Conservation (phyloP, 176 grass and related monocot species). For the Triticum dicoccoides region DNA sequence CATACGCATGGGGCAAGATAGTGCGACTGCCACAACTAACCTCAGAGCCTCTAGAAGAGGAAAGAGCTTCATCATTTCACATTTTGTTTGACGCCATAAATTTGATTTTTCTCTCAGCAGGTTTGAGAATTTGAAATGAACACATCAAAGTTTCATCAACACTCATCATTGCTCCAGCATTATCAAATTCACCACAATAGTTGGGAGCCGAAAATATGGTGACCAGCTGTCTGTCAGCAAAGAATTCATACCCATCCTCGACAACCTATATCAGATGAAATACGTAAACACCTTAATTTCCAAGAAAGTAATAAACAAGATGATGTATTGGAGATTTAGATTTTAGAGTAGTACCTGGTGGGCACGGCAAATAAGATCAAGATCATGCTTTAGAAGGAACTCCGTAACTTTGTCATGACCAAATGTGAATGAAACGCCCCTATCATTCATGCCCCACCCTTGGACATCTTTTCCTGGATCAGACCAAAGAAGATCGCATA, state of each 20-base stretch:
- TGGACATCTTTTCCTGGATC: slow-evolving; percentile 80
- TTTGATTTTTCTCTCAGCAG: slow-evolving; percentile 81
- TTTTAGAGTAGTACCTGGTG: slow-evolving; percentile 58
- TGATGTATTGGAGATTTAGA: background rate
- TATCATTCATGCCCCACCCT: slow-evolving; percentile 94
- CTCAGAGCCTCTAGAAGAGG: slow-evolving; percentile 24
- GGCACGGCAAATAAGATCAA: slow-evolving; percentile 86
- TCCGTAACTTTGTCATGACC: slow-evolving; percentile 78
- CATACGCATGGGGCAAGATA: background rate
- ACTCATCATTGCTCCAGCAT: slow-evolving; percentile 95
- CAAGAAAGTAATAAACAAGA: slow-evolving; percentile 2
- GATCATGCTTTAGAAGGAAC: slow-evolving; percentile 69
- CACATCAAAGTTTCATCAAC: slow-evolving; percentile 96
- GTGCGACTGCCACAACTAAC: slow-evolving; percentile 35
- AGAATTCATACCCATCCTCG: slow-evolving; percentile 96
- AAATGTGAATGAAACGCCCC: slow-evolving; percentile 92
- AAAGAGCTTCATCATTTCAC: slow-evolving; percentile 41
- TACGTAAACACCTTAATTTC: slow-evolving; percentile 11
- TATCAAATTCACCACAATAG: slow-evolving; percentile 96
- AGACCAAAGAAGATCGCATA: slow-evolving; percentile 91
- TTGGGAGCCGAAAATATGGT: slow-evolving; percentile 96
- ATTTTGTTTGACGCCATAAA: slow-evolving; percentile 78
- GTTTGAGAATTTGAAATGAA: slow-evolving; percentile 96
- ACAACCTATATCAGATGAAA: slow-evolving; percentile 68
- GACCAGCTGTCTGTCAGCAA: slow-evolving; percentile 87